These are phyloP conservation scores for Fusarium miscanthi DNA, from an alignment of 2,329 filamentous ascomycete species.

Conservation along the genomic window DNA sequence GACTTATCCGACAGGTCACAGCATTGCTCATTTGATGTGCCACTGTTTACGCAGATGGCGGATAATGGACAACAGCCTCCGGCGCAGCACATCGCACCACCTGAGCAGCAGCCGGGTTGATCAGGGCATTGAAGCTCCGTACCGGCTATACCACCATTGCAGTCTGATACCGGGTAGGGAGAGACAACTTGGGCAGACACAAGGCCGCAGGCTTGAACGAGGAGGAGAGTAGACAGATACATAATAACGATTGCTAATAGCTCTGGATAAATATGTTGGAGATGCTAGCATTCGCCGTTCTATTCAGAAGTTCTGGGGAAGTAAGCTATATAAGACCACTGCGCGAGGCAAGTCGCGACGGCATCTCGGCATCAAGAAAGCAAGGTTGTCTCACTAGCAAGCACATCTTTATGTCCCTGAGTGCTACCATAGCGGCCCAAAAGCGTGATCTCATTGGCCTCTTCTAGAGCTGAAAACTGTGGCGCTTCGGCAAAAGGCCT, in stretches of 20 bases:
- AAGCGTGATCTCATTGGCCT: background rate
- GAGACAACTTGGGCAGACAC: background rate
- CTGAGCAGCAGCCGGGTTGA: background rate
- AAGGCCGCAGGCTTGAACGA: background rate
- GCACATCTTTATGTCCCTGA: background rate
- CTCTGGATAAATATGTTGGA: background rate
- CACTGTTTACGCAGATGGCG: background rate
- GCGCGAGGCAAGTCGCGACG: accelerated
- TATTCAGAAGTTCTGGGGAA: background rate
- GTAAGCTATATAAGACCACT: background rate
- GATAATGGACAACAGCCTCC: background rate
- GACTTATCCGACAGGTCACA: background rate
- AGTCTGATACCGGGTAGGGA: background rate
- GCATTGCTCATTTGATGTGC: background rate
- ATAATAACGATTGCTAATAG: background rate
- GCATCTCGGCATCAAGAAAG: background rate
- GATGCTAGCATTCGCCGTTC: background rate
- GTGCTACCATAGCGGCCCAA: background rate
- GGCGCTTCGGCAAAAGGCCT: background rate
- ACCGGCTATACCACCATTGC: background rate
- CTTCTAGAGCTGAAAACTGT: background rate
- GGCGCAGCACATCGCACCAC: background rate
- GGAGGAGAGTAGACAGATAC: background rate
- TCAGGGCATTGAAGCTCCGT: background rate
- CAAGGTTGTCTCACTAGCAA: background rate